Conservation (phyloP, 2,329 filamentous ascomycete species). For the Verticillium alfalfae region DNA sequence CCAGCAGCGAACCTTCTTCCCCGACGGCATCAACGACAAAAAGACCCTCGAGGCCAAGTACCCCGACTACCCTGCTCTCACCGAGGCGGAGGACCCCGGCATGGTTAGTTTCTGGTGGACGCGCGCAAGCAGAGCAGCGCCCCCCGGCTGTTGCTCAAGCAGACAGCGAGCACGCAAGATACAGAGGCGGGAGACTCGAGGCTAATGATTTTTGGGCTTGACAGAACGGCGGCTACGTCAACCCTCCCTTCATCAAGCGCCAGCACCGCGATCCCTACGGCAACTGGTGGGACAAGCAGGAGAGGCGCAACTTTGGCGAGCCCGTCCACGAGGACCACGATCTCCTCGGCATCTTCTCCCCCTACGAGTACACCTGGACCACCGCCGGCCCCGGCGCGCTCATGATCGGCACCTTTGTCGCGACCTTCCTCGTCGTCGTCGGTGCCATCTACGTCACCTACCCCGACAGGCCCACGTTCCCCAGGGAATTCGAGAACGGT, state of each 20-base stretch:
- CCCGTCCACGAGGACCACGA: conserved; percentile 97
- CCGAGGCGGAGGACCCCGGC: conserved; percentile 59
- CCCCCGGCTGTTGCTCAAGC: background rate
- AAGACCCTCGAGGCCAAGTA: conserved; percentile 47
- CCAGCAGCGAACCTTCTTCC: conserved; percentile 50
- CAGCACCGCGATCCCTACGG: conserved; percentile 88
- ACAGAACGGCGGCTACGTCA: conserved; percentile 82
- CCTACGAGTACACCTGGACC: conserved; percentile 82
- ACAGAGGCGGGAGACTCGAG: background rate
- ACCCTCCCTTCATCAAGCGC: conserved; percentile 75
- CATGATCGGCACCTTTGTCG: conserved; percentile 64
- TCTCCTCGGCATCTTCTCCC: conserved; percentile 80
- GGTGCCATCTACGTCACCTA: conserved; percentile 65
- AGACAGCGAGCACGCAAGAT: background rate
- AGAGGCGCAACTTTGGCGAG: conserved; percentile 94
- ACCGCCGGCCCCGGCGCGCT: conserved; percentile 64
- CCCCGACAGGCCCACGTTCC: conserved; percentile 65
- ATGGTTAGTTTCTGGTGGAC: conserved; percentile 45
- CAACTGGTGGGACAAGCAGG: conserved; percentile 97
- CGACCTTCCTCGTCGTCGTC: conserved; percentile 56
- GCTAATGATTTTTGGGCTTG: conserved; percentile 16
- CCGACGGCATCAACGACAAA: conserved; percentile 39
- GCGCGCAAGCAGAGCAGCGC: background rate
- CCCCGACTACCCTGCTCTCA: conserved; percentile 39
- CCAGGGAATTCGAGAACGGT: conserved; percentile 67